Evolutionary conservation across 1,284 basidiomycete species (phyloP), one percentile per base, ranked within the genome.

Genomic region (Microbotryum lychnidis-dioicae): DNA sequence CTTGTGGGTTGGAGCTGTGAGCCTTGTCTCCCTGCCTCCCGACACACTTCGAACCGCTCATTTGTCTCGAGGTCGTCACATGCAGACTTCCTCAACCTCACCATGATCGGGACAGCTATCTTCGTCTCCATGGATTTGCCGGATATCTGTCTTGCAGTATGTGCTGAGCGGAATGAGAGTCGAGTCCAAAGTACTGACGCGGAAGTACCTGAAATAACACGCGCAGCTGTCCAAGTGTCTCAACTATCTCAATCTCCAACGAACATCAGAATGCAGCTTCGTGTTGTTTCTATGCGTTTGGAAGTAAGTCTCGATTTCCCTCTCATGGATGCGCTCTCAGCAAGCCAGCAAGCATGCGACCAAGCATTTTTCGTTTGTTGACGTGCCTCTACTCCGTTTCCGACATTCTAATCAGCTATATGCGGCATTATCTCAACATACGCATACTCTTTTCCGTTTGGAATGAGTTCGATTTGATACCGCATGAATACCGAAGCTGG

Each of bases 121-220:
- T 97, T 89, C 72, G 82, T 94, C 72, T 94, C 91, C 74, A 98
- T 97, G 94, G 94, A 98, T 77, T 82, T 94, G 42, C 91, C 92
- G 3, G 94, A 98, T 73, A 78, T 84, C 25, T 90, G 88, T 77
- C 81, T 98, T 23, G 90, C 87, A 25, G 89, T 16, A 21, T 3
- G 18, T 10, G 21, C 27, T 20, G 20, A 7, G 9, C 23, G 23
- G 29, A 44, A 0, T 2, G n/a, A 45, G 46, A 21, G 3, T 50
- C 29, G 23, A 29, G 48, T 29, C 14, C 21, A 50, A 50, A 50
- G 16, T 23, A 27, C 48, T 27, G 27, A 23, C 48, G 14, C 20
- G 31, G 14, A 42, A 42, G 37, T 5, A 42, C 16, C 37, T 42
- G 37, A 42, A 42, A 16, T 21, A 29, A 47, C 9, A 20, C 29